Evolutionary conservation across 495 filamentous ascomycete genomes (phyloP).

Genomic region (Aspergillus saccharolyticus): DNA sequence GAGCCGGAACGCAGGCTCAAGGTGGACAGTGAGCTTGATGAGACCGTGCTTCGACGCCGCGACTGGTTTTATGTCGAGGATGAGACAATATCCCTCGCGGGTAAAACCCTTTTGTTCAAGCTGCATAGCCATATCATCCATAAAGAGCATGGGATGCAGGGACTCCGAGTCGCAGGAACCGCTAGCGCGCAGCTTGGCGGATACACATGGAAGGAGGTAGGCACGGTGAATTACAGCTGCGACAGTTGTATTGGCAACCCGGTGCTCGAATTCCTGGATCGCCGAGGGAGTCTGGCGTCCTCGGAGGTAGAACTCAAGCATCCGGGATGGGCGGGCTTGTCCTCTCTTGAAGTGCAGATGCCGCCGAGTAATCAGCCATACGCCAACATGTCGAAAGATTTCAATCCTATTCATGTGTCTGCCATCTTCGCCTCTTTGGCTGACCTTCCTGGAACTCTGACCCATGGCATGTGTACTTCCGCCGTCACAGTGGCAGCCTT

Average conservation of each 20-base stretch:
- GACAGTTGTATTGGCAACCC: constrained; percentile 23
- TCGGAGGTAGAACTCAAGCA: constrained; percentile 10
- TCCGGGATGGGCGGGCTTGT: constrained; percentile 10
- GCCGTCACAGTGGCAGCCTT: constrained; percentile 16
- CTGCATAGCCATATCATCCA: constrained; percentile 15
- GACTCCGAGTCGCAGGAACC: constrained; percentile 13
- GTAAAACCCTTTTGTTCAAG: constrained; percentile 17
- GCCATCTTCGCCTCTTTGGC: constrained; percentile 25
- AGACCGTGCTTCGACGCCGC: constrained; percentile 17
- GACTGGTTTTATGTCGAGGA: constrained; percentile 20
- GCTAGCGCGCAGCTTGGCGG: constrained; percentile 1
- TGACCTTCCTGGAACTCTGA: constrained; percentile 28
- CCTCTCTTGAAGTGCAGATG: constrained; percentile 18
- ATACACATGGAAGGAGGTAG: not conserved
- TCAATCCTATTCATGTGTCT: constrained; percentile 37
- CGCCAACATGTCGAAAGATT: constrained; percentile 28
- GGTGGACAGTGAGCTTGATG: constrained; percentile 10
- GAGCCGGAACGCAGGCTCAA: constrained; percentile 12
- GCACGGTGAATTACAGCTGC: constrained; percentile 7
- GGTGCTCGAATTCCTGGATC: constrained; percentile 30
- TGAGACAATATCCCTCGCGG: constrained; percentile 9
- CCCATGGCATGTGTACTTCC: constrained; percentile 34
- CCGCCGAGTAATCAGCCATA: constrained; percentile 25
- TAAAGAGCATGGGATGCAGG: not conserved
- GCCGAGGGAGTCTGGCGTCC: constrained; percentile 14